These are phyloP conservation scores for Ilex aquifolium DNA, from an alignment of 257 asterid genomes.

Conservation along the genomic window DNA sequence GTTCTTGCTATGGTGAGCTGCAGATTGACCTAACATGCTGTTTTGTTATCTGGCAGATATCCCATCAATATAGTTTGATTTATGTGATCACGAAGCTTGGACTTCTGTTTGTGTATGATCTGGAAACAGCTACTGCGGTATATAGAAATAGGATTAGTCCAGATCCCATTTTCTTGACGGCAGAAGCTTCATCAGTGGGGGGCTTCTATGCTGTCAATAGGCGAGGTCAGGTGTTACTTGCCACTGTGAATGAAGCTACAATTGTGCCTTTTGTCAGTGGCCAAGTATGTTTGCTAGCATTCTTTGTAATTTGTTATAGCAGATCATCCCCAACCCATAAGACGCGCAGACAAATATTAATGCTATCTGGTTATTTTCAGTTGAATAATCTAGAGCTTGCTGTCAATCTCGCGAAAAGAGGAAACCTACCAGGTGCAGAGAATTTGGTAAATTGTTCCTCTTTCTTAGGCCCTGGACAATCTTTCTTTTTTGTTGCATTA, in stretches of 20 bases:
- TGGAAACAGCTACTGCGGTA: conserved; percentile 82
- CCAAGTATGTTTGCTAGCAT: conserved; percentile 50
- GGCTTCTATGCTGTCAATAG: conserved; percentile 97
- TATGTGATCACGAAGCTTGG: conserved; percentile 70
- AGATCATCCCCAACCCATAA: too few species aligned
- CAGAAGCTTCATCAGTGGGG: conserved; percentile 93
- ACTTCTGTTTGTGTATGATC: conserved; percentile 63
- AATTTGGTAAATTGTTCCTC: conserved; percentile 49
- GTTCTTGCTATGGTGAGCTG: conserved; percentile 4
- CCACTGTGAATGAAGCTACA: conserved; percentile 92
- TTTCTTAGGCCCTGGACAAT: background rate
- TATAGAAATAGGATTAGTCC: conserved; percentile 98
- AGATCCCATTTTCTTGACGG: conserved; percentile 87
- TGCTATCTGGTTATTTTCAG: conserved; percentile 33
- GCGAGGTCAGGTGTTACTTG: conserved; percentile 95
- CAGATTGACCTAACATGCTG: conserved; percentile 6
- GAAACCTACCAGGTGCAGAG: conserved; percentile 99
- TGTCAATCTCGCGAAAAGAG: conserved; percentile 96
- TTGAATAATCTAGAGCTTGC: conserved; percentile 99
- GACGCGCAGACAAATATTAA: conserved; percentile 1
- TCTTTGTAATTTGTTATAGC: background rate
- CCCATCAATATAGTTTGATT: conserved; percentile 43
- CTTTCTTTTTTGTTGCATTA: background rate
- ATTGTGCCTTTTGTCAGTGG: conserved; percentile 95
- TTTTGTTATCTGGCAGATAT: conserved; percentile 12